Base-by-base conservation (phyloP, 345 rosid genomes). In the Populus tremula region DNA sequence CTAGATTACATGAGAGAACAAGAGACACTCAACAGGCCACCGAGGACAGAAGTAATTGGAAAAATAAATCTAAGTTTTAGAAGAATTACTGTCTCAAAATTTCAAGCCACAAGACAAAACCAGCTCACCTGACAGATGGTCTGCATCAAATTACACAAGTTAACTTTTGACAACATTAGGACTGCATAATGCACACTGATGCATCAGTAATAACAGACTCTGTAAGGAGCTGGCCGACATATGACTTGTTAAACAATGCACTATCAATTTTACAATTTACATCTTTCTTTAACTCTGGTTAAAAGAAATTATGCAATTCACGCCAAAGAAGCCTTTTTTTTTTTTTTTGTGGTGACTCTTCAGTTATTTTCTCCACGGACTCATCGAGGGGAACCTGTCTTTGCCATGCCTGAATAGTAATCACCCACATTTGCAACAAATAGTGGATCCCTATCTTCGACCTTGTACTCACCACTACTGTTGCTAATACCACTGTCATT, bases 391-490 rank as follows among this genome's bases (percentile, higher is more conserved):
- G 93, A 91, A 29, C 90, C 87, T 43, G 94, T 78, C 81, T 80
- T 91, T 29, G 93, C 80, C 80, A 90, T 72, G 61, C 96, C 88
- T 1, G 96, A 86, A 77, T 87, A 87, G 80, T 89, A 90, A 85
- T 90, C 97, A 45, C 98, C 97, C 10, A 94, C 95, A 67, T 94
- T 93, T 69, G 96, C 99, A 33, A 96, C 99, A 74, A 93, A 96
- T 31, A 96, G 84, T 10, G 98, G 98, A 86, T 96, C 98, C 83
- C 96, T 84, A 67, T 91, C 95, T 78, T 89, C 90, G 1, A 74
- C 66, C 82, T 80, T 87, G 21, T 78, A 67, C 41, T 85, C 85
- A 17, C 79, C 78, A 70, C 45, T 76, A 50, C 69, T 78, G 53
- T 47, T 70, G 21, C 80, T 20, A 77, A 27, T 77, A 59, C 77